Conservation (phyloP, 345 rosid species). For the Salix viminalis region DNA sequence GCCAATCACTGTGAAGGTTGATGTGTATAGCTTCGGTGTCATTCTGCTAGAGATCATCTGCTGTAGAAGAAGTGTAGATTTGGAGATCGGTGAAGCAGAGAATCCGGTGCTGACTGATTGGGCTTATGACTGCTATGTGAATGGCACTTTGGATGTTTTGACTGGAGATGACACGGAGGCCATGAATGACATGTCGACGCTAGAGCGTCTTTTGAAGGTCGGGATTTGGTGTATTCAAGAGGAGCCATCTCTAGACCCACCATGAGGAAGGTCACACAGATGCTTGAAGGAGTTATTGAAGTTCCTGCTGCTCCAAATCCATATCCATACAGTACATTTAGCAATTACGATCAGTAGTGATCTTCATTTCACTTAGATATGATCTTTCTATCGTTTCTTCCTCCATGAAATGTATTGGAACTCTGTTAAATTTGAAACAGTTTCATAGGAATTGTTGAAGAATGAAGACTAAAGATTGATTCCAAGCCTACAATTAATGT, state of each 20-base stretch:
- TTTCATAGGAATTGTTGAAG: no score
- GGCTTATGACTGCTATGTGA: constrained; percentile 20
- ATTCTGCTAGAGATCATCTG: constrained; percentile 7
- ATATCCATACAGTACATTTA: neutral
- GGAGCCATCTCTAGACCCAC: neutral
- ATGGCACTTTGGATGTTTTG: neutral
- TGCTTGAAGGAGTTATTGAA: constrained; percentile 25
- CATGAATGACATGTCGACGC: neutral
- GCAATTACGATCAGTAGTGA: neutral
- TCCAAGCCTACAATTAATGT: no score
- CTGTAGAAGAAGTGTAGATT: neutral
- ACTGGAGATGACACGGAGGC: constrained; percentile 19
- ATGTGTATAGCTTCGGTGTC: constrained; percentile 18
- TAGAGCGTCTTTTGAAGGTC: constrained; percentile 5
- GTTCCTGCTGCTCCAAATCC: neutral
- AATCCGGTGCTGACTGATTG: constrained; percentile 2
- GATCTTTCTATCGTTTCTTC: no score
- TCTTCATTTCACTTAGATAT: neutral
- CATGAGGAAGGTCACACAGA: constrained; percentile 12
- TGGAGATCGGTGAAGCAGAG: neutral
- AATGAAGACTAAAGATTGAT: no score
- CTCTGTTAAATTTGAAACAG: no score
- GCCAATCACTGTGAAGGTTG: neutral
- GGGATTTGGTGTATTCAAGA: constrained; percentile 20
- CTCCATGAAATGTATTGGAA: no score